Base-by-base conservation (phyloP, 805 yeast species). In the Lipomyces yamanashiensis region DNA sequence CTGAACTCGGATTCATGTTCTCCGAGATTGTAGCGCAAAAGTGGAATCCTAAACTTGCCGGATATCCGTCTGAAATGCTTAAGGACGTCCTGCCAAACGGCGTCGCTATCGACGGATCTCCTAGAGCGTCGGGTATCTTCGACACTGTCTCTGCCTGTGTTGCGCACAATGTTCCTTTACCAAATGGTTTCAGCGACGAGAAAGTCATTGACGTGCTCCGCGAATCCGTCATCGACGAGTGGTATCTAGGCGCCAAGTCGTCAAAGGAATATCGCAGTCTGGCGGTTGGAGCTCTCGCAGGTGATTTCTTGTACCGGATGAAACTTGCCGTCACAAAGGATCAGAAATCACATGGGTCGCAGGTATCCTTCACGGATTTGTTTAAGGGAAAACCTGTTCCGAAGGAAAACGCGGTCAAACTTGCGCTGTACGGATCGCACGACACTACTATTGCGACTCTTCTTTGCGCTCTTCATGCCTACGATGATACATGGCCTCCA, bases 381-480 rank as follows among this genome's bases (percentile, higher is more conserved):
- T 13, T 45, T 12, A 37, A 49, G n/a, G 58, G 45, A 4, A 34
- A 40, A 7, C 37, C 63, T 17, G n/a, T 49, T 13, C 39, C 44
- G 13, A 44, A 53, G n/a, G 67, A 56, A 41, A 17, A 41, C 23
- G 62, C 50, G 9, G 63, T 59, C 10, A 67, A 66, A 36, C 54
- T 67, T 13, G 69, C 62, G 2, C 54, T 67, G 17, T 67, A 67
- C 52, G 69, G 69, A n/a, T 68, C 70, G 9, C 70, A 67, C 50
- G 70, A 67, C 45, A 67, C 69, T 10, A 67, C 70, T 4, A 53
- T 67, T 28, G 70, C 67, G n/a, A 64, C 70, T 17, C 54, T 67
- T 36, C 57, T 67, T 7, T 64, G 66, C 36, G 64, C 70, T 4
- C 34, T 66, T 5, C 60, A 63, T 33, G 67, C 64, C 17, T 67